Base-by-base conservation (phyloP, 1,284 basidiomycete species). In the Erythrobasidium hasegawianum region DNA sequence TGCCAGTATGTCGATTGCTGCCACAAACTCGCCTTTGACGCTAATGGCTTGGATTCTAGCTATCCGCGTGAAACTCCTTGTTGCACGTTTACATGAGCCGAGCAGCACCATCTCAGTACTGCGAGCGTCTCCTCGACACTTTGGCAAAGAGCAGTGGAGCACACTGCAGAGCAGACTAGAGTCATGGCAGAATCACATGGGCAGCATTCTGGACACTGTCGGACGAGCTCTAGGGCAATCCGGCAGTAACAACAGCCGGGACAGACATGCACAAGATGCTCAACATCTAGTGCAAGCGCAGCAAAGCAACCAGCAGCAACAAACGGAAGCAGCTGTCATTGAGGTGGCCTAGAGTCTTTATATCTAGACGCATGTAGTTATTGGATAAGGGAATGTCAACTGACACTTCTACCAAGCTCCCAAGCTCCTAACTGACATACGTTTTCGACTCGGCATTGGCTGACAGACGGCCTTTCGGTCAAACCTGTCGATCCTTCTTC, bases 1-100 rank as follows among this genome's bases (percentile, higher is more conserved):
- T 73, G 91, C 95, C 77, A 88, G 91, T 92, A 75, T 64, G 81
- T 75, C 33, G 20, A 4, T 26, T 52, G 29, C n/a, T n/a, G n/a
- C n/a, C n/a, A n/a, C n/a, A n/a, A n/a, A n/a, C n/a, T n/a, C n/a
- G n/a, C n/a, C n/a, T n/a, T n/a, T n/a, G n/a, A n/a, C n/a, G n/a
- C n/a, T n/a, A n/a, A n/a, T n/a, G n/a, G n/a, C n/a, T n/a, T n/a
- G n/a, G n/a, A n/a, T n/a, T n/a, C n/a, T 70, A 94, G 92, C 88
- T 61, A 93, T 96, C 75, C 88, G 90, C 70, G 84, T 86, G 4
- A 86, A 87, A 56, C 83, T 96, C 50, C 77, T 95, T 53, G 84
- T 84, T 43, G 92, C 89, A 24, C 90, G 91, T 74, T 85, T 96
- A 47, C 89, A 89, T 2, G 92, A 95, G 77, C 86, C 87, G 2